Base-by-base conservation (phyloP, 495 filamentous ascomycete genomes). In the Annulohypoxylon moriforme region DNA sequence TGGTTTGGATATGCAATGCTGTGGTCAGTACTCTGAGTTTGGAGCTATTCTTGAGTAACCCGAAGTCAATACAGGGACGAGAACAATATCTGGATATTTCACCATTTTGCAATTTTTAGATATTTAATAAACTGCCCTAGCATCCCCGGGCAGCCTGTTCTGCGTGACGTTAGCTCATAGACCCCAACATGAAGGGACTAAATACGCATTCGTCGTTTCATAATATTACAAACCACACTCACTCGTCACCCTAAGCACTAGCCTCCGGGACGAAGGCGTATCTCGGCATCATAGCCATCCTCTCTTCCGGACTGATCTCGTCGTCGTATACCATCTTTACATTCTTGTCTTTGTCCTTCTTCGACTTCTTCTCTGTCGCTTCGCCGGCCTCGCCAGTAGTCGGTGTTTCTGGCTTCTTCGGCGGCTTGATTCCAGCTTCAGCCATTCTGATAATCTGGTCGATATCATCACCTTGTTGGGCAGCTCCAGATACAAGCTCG, bases 241-340 rank as follows among this genome's bases (percentile, higher is more conserved):
- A n/a, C 34, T 33, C 27, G 8, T 11, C 56, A 14, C 14, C 13
- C 25, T 77, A 76, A 67, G 66, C 76, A 9, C 16, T 59, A 18
- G 68, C 70, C 67, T 83, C 85, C 78, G 88, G 87, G 81, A 82
- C 81, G 77, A 90, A 92, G 75, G 89, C 89, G 83, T 95, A 97
- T 82, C 88, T 89, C 55, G 92, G 85, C 81, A 96, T 81, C 70
- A 81, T 77, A 27, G 92, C 89, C 92, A 95, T 94, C 81, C 89
- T 93, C 83, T 97, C 93, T 81, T 97, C 93, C 24, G 93, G 93
- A 72, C 92, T 94, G 74, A 88, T 83, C 49, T 92, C 91, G 76
- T 94, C 91, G 44, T 87, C 89, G 80, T 94, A 96, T 4, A 96
- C 83, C 86, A 97, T 87, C 76, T 89, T 89, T 64, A 85, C 78